Percentiles rank a stretch among this genome's conserved stretches.
These are phyloP conservation scores for Backusella tarrabulga DNA, from an alignment of 192 early-diverging fungal genomes.

Conservation along the genomic window DNA sequence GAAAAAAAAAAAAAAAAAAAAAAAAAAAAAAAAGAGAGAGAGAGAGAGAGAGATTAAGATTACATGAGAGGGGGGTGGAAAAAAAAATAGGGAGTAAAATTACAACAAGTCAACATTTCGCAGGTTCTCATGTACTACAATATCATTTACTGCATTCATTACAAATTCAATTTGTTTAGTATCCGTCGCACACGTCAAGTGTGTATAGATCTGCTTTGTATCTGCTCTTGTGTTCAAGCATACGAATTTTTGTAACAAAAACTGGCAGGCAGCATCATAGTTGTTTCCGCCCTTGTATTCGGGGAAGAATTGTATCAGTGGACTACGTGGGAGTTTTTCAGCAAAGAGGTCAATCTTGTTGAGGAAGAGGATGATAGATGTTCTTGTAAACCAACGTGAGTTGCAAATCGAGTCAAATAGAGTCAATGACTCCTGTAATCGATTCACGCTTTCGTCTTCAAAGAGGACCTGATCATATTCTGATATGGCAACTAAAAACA, in stretches of 20 bases:
- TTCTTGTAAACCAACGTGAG: conserved; percentile 94
- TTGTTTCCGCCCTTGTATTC: conserved; percentile 79
- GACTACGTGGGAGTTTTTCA: conserved; percentile 82
- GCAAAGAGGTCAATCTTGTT: conserved; percentile 98
- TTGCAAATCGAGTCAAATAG: conserved; percentile 99
- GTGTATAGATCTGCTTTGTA: conserved; percentile 83
- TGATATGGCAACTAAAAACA: conserved; percentile 93
- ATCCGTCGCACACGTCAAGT: conserved; percentile 88
- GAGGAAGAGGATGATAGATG: conserved; percentile 97
- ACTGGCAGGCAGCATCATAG: conserved; percentile 75
- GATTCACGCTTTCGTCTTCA: conserved; percentile 96
- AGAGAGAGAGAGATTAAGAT: neutral
- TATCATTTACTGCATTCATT: conserved; percentile 89
- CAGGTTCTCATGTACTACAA: conserved; percentile 83
- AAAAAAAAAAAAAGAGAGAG: neutral
- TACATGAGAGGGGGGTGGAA: neutral
- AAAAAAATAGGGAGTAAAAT: conserved; percentile 21
- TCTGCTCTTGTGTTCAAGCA: conserved; percentile 71
- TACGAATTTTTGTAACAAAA: conserved; percentile 79
- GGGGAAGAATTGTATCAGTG: conserved; percentile 86
- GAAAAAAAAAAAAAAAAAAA: too few species aligned
- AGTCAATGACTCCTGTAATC: conserved; percentile 94
- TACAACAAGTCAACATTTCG: conserved; percentile 77
- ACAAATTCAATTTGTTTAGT: conserved; percentile 87
- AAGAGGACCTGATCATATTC: conserved; percentile 96